A percentile compares a stretch with the other conserved stretches of the same genome.
phyloP scores from a whole-genome alignment of 371 early-diverging fungal species.

The Rhizopus sp. region DNA sequence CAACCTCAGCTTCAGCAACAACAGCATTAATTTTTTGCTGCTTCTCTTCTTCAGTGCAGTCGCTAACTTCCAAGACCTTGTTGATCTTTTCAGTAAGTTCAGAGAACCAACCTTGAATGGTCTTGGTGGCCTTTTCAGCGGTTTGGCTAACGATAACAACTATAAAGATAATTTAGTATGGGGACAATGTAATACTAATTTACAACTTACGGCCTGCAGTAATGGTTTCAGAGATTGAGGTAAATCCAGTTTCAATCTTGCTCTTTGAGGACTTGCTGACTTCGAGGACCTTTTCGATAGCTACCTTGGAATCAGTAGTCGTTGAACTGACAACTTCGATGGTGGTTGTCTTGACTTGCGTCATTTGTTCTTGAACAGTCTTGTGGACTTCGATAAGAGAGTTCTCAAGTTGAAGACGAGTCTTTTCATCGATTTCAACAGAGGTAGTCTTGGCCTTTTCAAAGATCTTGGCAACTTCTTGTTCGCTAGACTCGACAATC shows the following conservation, averaged over 20 bases:
- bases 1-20: constrained; percentile 31
- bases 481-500: constrained; percentile 18
- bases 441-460: constrained; percentile 19
- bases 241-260: constrained; percentile 24
- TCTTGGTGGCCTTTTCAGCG: constrained; percentile 25
- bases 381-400: constrained; percentile 25
- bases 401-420: constrained; percentile 22
- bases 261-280: constrained; percentile 18
- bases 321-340: constrained; percentile 15
- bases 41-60: constrained; percentile 21
- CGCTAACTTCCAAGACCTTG: constrained; percentile 23
- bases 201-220: constrained; percentile 24
- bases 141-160: constrained; percentile 21
- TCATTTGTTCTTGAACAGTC: constrained; percentile 27
- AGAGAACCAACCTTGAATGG: constrained; percentile 26
- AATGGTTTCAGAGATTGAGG: constrained; percentile 21
- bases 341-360: constrained; percentile 22
- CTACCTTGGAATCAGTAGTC: constrained; percentile 13
- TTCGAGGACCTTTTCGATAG: constrained; percentile 18
- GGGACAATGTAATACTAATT: background rate
- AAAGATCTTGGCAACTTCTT: constrained; percentile 17
- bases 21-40: constrained; percentile 20
- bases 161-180: constrained; percentile 4
- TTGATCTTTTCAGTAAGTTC: constrained; percentile 11
- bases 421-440: constrained; percentile 26